Percentiles rank a stretch among this genome's conserved stretches.
Conservation (phyloP, 1,284 basidiomycete genomes). For the Pholiota adiposa region DNA sequence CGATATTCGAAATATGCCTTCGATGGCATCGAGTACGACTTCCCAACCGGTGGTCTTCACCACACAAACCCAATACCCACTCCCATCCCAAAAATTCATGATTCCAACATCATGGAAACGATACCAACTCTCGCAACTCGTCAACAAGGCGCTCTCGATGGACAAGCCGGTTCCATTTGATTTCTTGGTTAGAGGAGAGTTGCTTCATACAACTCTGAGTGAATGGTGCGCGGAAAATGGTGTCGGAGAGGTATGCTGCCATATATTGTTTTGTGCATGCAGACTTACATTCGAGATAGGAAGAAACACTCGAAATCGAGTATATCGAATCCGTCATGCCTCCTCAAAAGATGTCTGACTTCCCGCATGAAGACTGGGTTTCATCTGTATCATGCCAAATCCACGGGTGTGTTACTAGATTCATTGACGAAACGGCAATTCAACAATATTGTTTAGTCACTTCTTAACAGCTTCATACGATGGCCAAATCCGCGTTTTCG, state of each 20-base stretch:
- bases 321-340: conserved; percentile 94
- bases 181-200: conserved; percentile 86
- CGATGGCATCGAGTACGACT: conserved; percentile 1
- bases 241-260: conserved; percentile 62
- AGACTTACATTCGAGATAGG: conserved; percentile 46
- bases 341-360: conserved; percentile 79
- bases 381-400: conserved; percentile 77
- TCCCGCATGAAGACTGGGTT: conserved; percentile 95
- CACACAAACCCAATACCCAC: conserved; percentile 79
- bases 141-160: conserved; percentile 91
- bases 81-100: conserved; percentile 93
- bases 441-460: conserved; percentile 41
- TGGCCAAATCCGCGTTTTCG: conserved; percentile 74
- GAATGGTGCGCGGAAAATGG: conserved; percentile 81
- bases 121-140: conserved; percentile 96
- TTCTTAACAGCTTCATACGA: conserved; percentile 86
- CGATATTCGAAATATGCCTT: conserved; percentile 9
- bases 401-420: conserved; percentile 64
- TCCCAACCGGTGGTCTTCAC: conserved; percentile 75
- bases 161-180: conserved; percentile 88
- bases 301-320: conserved; percentile 92
- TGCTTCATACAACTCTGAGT: conserved; percentile 75
- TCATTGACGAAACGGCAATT: not conserved
- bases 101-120: conserved; percentile 91
- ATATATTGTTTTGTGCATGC: not conserved